Evolutionary conservation across 2,329 filamentous ascomycete genomes (phyloP).

Genomic region (Arthroderma sp.): DNA sequence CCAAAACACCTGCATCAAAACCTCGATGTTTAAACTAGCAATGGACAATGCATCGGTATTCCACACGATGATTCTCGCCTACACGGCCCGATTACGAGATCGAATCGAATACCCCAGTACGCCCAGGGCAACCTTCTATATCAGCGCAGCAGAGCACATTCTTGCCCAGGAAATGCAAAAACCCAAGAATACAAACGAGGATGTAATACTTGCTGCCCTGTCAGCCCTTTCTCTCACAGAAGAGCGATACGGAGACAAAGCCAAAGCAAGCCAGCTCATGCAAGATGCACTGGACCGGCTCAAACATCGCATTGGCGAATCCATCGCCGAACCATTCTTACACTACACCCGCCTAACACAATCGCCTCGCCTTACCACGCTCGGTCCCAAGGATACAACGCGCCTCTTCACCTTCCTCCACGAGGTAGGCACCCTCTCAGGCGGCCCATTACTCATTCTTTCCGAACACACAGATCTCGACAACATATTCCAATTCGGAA

Average conservation of each 20-base stretch:
- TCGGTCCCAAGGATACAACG: constrained; percentile 13
- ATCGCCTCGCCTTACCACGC: constrained; percentile 11
- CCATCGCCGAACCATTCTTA: constrained; percentile 18
- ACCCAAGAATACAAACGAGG: constrained; percentile 13
- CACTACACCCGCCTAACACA: constrained; percentile 24
- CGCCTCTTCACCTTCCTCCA: constrained; percentile 25
- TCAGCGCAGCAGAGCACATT: constrained; percentile 16
- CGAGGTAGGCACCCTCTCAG: constrained; percentile 23
- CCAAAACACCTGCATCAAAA: constrained; percentile 25
- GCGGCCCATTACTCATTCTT: constrained; percentile 15
- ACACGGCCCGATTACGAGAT: constrained; percentile 25
- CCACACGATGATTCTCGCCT: constrained; percentile 24
- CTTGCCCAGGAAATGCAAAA: constrained; percentile 18
- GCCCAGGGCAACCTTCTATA: constrained; percentile 17
- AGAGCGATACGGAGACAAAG: constrained; percentile 24
- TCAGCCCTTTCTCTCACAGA: constrained; percentile 26
- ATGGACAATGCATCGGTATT: constrained; percentile 24
- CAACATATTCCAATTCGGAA: constrained; percentile 23
- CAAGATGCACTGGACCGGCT: constrained; percentile 22
- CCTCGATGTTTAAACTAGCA: constrained; percentile 22
- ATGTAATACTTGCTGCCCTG: constrained; percentile 22
- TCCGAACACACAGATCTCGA: constrained; percentile 15
- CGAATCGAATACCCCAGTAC: constrained; percentile 14
- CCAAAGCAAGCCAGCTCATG: constrained; percentile 16
- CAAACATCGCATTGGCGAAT: constrained; percentile 17